phyloP scores from a whole-genome alignment of 768 basidiomycete species.

The Tephrocybe sp. region DNA sequence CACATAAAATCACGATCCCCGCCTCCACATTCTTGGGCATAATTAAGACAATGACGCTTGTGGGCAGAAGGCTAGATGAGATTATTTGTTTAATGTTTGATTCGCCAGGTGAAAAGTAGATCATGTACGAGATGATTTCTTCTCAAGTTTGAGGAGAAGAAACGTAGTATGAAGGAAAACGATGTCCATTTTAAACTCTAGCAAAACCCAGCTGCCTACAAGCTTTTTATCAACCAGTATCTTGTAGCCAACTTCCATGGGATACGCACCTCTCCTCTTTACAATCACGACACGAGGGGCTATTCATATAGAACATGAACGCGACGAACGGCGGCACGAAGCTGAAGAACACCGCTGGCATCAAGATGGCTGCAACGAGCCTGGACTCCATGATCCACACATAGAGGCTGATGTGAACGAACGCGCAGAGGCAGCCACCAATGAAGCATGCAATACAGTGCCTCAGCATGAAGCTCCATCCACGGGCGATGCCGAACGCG shows the following conservation, averaged over 20 bases:
- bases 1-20: too few relatives aligned
- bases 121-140: too few relatives aligned
- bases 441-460: constrained; percentile 20
- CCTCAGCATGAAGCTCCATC: constrained; percentile 18
- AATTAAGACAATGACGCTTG: too few relatives aligned
- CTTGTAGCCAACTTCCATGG: too few relatives aligned
- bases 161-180: too few relatives aligned
- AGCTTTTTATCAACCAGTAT: too few relatives aligned
- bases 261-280: constrained; percentile 11
- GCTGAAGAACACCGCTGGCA: constrained; percentile 15
- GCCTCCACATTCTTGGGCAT: too few relatives aligned
- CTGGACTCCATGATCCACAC: constrained; percentile 17
- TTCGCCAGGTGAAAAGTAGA: too few relatives aligned
- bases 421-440: constrained; percentile 16
- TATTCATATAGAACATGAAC: constrained; percentile 20
- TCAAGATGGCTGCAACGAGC: constrained; percentile 16
- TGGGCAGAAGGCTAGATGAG: too few relatives aligned
- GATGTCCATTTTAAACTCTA: too few relatives aligned
- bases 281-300: constrained; percentile 14
- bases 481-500: constrained; percentile 21
- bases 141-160: too few relatives aligned
- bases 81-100: too few relatives aligned
- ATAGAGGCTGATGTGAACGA: constrained; percentile 12
- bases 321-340: constrained; percentile 16
- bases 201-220: background rate